Evolutionary conservation across 768 basidiomycete species (phyloP), one percentile per base, ranked within the genome.

Genomic region (Tephrocybe sp.): DNA sequence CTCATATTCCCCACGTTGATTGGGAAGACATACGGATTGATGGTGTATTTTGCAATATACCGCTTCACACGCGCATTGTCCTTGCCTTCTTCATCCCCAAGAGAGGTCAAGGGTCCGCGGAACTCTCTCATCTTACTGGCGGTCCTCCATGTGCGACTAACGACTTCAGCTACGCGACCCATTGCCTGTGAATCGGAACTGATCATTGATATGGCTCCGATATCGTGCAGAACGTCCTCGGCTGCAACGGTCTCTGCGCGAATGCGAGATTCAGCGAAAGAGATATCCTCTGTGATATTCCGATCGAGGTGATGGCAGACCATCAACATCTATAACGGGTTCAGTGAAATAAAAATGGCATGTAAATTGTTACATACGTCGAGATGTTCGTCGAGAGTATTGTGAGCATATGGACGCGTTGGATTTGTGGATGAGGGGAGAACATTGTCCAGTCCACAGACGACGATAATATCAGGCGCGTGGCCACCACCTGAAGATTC

Each of bases 401-500:
- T 98, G 30, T 74, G 72, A 1, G 92, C 80, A 64, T 85, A 98
- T 0, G 97, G 97, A 35, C 97, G 77, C 0, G 97, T 98, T 5
- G 97, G 97, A 63, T 95, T 99, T 4, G 97, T 99, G 8, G 97
- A 98, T 7, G 91, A 93, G 0, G 97, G 97, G 8, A 98, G 73
- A 2, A 98, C 94, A 52, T 98, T 96, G 1, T 84, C 72, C 6
- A 82, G 79, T 23, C 90, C 92, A 55, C 93, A 96, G 17, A 98
- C 95, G n/a, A 91, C 87, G 64, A 99, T 96, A 68, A 98, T 98
- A 61, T 98, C 97, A 0, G 97, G 97, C 2, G 96, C 96, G 64
- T 98, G 96, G 11, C 97, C 94, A 12, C 94, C 93, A 43, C 94
- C 88, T 86, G 48, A 10, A 12, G 26, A 30, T 39, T n/a, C 23